A percentile compares a stretch with the other conserved stretches of the same genome.
These are phyloP conservation scores for Leucocoprinus leucothites DNA, from an alignment of 768 basidiomycete species.

Conservation along the genomic window DNA sequence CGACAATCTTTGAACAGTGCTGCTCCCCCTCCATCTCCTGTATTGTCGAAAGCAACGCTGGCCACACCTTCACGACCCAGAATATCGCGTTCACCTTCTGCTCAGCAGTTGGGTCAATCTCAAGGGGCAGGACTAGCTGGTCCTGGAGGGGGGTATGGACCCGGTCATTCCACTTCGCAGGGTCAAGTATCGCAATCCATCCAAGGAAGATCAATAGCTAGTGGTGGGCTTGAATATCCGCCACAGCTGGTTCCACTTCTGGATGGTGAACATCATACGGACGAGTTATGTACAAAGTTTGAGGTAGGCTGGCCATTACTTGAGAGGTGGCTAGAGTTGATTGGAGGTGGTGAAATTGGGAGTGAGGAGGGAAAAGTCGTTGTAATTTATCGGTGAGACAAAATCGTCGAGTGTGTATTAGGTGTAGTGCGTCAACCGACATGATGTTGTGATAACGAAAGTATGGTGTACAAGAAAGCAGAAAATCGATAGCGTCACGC, in stretches of 20 bases:
- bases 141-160: neutral
- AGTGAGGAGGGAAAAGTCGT: conserved; percentile 71
- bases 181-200: conserved; percentile 20
- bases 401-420: neutral
- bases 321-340: conserved; percentile 62
- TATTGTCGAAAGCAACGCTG: conserved; percentile 30
- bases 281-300: conserved; percentile 83
- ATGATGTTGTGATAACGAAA: neutral
- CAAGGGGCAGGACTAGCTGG: neutral
- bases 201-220: neutral
- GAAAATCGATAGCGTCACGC: neutral
- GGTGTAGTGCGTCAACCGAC: neutral
- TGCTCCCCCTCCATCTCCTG: conserved; percentile 39
- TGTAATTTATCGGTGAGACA: conserved; percentile 69
- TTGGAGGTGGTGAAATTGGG: conserved; percentile 60
- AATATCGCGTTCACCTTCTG: conserved; percentile 57
- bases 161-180: neutral
- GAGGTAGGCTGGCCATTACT: conserved; percentile 82
- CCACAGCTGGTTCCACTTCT: conserved; percentile 56
- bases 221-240: conserved; percentile 36
- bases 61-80: conserved; percentile 41
- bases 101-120: conserved; percentile 33
- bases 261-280: conserved; percentile 89
- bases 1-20: conserved; percentile 37
- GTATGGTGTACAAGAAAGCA: neutral